Percentiles rank a stretch among this genome's conserved stretches.
These are phyloP conservation scores for Trichoderma asperellum DNA, from an alignment of 2,329 filamentous ascomycete genomes.

Conservation along the genomic window DNA sequence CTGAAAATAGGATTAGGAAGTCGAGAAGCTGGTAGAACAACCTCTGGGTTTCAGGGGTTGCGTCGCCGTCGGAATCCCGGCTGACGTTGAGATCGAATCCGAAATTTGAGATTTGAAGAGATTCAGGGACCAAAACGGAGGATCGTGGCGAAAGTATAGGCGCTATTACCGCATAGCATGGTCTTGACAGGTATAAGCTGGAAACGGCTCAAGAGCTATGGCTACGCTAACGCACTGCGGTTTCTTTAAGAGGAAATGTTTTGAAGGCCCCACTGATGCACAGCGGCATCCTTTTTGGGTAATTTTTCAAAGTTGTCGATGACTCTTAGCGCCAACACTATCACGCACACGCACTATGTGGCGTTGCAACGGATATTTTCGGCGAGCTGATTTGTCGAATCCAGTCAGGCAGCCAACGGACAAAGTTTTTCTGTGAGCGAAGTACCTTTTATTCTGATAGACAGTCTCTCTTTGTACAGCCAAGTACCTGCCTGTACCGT, in stretches of 20 bases:
- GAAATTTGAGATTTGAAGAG: background rate
- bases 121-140: background rate
- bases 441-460: background rate
- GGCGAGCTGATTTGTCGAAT: background rate
- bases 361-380: background rate
- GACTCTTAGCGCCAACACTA: background rate
- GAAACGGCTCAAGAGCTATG: background rate
- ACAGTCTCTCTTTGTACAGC: background rate
- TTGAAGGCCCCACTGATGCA: background rate
- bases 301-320: background rate
- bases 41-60: background rate
- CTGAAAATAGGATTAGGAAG: background rate
- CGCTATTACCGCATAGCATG: background rate
- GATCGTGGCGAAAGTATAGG: background rate
- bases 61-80: background rate
- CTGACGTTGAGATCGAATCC: background rate
- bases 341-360: background rate
- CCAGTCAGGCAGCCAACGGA: too few species aligned
- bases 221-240: background rate
- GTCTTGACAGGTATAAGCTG: background rate
- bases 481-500: background rate
- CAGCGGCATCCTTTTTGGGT: background rate
- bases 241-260: conserved; percentile 15
- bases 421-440: background rate
- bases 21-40: background rate